A percentile compares a stretch with the other conserved stretches of the same genome.
phyloP scores from a whole-genome alignment of 495 filamentous ascomycete genomes.

The Pseudomonodictys pantanalensis region DNA sequence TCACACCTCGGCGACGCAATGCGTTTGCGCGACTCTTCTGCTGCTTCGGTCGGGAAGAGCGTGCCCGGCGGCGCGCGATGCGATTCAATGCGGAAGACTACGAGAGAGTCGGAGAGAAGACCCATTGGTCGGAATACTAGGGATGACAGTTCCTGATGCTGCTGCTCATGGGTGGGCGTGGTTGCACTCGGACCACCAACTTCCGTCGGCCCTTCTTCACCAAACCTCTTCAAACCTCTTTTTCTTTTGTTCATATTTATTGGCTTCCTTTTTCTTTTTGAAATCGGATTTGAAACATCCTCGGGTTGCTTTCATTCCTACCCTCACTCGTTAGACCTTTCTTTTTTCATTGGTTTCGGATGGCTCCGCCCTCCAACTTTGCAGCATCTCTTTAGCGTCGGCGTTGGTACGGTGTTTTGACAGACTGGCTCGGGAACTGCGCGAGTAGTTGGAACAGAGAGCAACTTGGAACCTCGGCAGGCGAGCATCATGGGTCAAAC shows the following conservation, averaged over 20 bases:
- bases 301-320: neutral
- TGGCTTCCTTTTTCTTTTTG: neutral
- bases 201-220: neutral
- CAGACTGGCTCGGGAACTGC: no score
- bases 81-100: conserved; percentile 9
- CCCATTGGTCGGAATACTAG: conserved; percentile 20
- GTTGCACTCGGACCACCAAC: neutral
- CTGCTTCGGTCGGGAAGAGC: conserved; percentile 20
- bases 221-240: neutral
- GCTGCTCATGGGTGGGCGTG: neutral
- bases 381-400: conserved; percentile 5
- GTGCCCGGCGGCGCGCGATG: neutral
- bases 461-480: neutral
- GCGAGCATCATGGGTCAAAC: neutral
- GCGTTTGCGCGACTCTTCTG: conserved; percentile 17
- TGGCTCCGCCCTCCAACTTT: neutral
- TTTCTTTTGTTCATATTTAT: conserved; percentile 4
- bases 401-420: conserved; percentile 1
- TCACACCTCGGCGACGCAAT: conserved; percentile 8
- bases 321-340: neutral
- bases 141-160: neutral
- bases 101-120: conserved; percentile 9
- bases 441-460: neutral
- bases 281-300: neutral
- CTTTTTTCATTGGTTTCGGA: neutral